These are phyloP conservation scores for Blastobotrys capitulatus DNA, from an alignment of 1,139 yeast species.

Conservation along the genomic window DNA sequence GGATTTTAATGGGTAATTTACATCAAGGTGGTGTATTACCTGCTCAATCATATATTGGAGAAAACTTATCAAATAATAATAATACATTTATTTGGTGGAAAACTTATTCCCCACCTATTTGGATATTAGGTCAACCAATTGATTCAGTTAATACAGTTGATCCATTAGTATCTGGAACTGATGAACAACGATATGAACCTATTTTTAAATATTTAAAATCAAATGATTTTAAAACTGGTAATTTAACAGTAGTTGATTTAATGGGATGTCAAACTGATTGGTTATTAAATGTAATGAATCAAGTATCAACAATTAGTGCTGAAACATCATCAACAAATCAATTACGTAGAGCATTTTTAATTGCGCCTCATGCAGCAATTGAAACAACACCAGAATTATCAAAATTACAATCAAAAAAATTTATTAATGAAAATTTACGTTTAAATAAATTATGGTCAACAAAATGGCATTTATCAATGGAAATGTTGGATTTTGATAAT, in stretches of 20 bases:
- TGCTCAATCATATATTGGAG: slow-evolving; percentile 43
- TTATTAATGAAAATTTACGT: slow-evolving; percentile 7
- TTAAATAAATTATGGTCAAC: slow-evolving; percentile 23
- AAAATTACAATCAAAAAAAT: background rate
- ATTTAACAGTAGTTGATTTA: slow-evolving; percentile 41
- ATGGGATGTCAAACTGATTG: slow-evolving; percentile 49
- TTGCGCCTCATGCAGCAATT: slow-evolving; percentile 44
- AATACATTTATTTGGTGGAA: slow-evolving; percentile 65
- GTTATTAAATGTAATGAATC: slow-evolving; percentile 21
- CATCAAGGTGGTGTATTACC: slow-evolving; percentile 92
- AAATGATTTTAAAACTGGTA: slow-evolving; percentile 20
- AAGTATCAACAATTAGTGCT: slow-evolving; percentile 14
- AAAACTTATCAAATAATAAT: slow-evolving; percentile 26
- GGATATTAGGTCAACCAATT: slow-evolving; percentile 54
- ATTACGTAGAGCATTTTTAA: slow-evolving; percentile 32
- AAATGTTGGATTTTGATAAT: slow-evolving; percentile 39
- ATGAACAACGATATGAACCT: slow-evolving; percentile 33
- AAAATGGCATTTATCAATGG: slow-evolving; percentile 25
- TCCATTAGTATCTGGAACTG: slow-evolving; percentile 20
- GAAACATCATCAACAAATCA: slow-evolving; percentile 14
- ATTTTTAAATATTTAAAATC: slow-evolving; percentile 33
- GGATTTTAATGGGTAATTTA: slow-evolving; percentile 64
- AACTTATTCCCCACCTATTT: slow-evolving; percentile 88
- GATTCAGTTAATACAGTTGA: slow-evolving; percentile 25
- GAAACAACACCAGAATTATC: slow-evolving; percentile 2